Conservation (phyloP, 2,329 filamentous ascomycete species). For the Lasiodiplodia hormozganensis region DNA sequence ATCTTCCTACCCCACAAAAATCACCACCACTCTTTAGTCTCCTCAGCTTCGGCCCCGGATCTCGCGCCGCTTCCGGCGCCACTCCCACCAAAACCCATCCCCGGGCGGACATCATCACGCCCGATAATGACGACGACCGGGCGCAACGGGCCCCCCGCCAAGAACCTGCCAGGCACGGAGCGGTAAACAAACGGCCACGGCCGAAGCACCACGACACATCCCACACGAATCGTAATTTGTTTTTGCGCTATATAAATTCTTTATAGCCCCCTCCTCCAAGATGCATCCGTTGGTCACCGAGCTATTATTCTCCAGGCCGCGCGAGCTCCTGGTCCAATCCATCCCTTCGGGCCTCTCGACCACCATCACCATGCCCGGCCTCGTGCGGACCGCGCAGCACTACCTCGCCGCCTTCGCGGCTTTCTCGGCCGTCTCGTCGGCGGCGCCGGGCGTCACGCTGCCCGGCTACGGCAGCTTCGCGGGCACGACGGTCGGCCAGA, state of each 20-base stretch:
- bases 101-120: background rate
- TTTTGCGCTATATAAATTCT: conserved; percentile 3
- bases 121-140: conserved; percentile 4
- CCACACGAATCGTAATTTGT: background rate
- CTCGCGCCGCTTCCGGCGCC: conserved; percentile 12
- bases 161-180: background rate
- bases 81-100: background rate
- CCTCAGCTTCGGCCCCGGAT: background rate
- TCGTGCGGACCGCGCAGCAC: background rate
- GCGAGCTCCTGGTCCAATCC: background rate
- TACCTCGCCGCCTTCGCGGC: conserved; percentile 13
- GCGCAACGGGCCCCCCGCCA: background rate
- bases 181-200: background rate
- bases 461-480: conserved; percentile 51
- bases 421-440: conserved; percentile 5
- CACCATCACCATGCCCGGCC: conserved; percentile 3
- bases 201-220: conserved; percentile 14
- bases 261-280: background rate
- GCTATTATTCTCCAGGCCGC: background rate
- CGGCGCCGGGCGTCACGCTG: conserved; percentile 36
- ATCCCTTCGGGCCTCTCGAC: background rate
- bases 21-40: background rate
- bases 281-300: background rate
- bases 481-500: conserved; percentile 47
- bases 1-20: background rate